Percentiles rank a stretch among this genome's conserved stretches.
Conservation (phyloP, 2,329 filamentous ascomycete genomes). For the Volutella citrinella region DNA sequence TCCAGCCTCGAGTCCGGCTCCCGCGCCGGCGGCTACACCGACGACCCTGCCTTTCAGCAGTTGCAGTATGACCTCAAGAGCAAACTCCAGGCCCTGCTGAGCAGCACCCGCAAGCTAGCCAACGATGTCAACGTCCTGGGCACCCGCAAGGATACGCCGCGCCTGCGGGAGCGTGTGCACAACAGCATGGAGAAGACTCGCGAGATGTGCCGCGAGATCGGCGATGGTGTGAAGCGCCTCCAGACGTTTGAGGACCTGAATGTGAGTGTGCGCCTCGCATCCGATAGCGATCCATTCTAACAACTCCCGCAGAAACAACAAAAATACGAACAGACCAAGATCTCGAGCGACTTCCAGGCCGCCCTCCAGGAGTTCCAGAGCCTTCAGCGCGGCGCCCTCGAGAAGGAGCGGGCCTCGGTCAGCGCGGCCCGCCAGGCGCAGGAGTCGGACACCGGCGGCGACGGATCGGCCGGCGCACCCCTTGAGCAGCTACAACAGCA, state of each 20-base stretch:
- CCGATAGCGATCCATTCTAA: no score
- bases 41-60: slow-evolving; percentile 88
- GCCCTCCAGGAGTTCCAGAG: slow-evolving; percentile 88
- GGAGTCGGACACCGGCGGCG: slow-evolving; percentile 50
- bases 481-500: slow-evolving; percentile 61
- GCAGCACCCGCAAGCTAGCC: slow-evolving; percentile 80
- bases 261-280: no score
- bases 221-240: slow-evolving; percentile 89
- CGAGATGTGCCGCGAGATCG: slow-evolving; percentile 83
- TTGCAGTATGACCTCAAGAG: slow-evolving; percentile 81
- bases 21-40: slow-evolving; percentile 75
- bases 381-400: slow-evolving; percentile 84
- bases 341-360: slow-evolving; percentile 88
- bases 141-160: slow-evolving; percentile 85
- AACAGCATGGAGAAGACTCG: slow-evolving; percentile 83
- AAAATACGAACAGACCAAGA: slow-evolving; percentile 93
- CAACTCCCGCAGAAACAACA: slow-evolving; percentile 85
- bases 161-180: slow-evolving; percentile 86
- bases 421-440: slow-evolving; percentile 78
- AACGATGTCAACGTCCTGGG: slow-evolving; percentile 84
- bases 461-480: slow-evolving; percentile 34
- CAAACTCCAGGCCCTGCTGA: slow-evolving; percentile 84
- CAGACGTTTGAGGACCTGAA: slow-evolving; percentile 83
- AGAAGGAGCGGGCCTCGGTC: slow-evolving; percentile 87
- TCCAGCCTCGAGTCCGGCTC: slow-evolving; percentile 78